A percentile compares a stretch with the other conserved stretches of the same genome.
Evolutionary conservation across 495 filamentous ascomycete genomes (phyloP).

Genomic region (Xylaria telfairii): DNA sequence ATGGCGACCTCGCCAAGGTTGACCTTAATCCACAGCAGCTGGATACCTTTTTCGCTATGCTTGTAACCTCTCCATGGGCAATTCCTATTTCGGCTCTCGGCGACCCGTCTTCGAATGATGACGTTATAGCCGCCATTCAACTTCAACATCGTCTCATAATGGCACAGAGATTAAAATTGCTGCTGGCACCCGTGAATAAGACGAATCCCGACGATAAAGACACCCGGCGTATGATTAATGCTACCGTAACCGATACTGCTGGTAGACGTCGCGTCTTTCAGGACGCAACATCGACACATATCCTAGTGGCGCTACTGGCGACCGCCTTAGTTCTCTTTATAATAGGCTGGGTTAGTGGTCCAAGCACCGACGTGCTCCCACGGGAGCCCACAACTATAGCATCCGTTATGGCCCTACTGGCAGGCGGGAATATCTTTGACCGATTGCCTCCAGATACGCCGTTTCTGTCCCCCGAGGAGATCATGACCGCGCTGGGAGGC

Average conservation of each 20-base stretch:
- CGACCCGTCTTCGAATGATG: neutral
- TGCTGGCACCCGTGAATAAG: neutral
- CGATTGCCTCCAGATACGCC: neutral
- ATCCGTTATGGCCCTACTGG: neutral
- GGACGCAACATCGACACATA: conserved; percentile 7
- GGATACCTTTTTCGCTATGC: neutral
- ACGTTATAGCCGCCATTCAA: conserved; percentile 1
- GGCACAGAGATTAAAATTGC: neutral
- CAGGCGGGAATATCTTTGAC: neutral
- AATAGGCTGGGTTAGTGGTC: neutral
- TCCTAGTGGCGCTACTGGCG: neutral
- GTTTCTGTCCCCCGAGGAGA: neutral
- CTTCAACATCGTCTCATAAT: neutral
- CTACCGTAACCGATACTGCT: neutral
- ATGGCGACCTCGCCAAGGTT: neutral
- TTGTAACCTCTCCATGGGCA: conserved; percentile 7
- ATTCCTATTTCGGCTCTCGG: neutral
- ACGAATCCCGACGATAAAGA: neutral
- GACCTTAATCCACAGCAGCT: neutral
- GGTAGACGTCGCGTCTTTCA: conserved; percentile 4
- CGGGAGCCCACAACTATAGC: neutral
- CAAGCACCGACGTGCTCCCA: neutral
- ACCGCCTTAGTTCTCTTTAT: neutral
- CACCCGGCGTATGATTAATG: neutral
- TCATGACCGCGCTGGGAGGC: too few species aligned